phyloP scores from a whole-genome alignment of 1,284 basidiomycete species.

The Ceratorhiza oryzae-sativae region DNA sequence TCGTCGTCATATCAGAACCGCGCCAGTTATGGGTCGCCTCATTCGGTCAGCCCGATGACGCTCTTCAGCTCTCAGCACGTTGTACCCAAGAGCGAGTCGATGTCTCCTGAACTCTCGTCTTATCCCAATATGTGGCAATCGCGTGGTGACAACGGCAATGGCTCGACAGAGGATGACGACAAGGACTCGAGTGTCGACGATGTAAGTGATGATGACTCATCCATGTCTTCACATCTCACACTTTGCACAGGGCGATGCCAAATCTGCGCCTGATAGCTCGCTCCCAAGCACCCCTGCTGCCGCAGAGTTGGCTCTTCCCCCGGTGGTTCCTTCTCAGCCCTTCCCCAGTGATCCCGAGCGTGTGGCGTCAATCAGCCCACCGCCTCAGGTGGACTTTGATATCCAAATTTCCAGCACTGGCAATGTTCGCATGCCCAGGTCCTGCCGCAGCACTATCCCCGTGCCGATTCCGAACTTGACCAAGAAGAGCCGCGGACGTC shows the following conservation, averaged over 20 bases:
- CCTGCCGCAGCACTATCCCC: constrained; percentile 51
- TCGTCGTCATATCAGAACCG: constrained; percentile 19
- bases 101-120: constrained; percentile 25
- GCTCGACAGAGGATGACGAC: constrained; percentile 33
- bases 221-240: neutral
- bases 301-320: constrained; percentile 27
- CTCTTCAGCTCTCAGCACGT: constrained; percentile 17
- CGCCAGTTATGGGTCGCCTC: constrained; percentile 27
- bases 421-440: constrained; percentile 36
- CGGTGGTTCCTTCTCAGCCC: constrained; percentile 36
- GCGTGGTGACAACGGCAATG: neutral
- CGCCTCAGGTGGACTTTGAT: constrained; percentile 35
- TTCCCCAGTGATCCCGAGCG: constrained; percentile 27
- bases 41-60: constrained; percentile 24
- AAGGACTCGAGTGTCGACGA: constrained; percentile 38
- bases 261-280: constrained; percentile 34
- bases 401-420: constrained; percentile 36
- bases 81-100: constrained; percentile 33
- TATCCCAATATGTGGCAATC: constrained; percentile 27
- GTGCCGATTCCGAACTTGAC: constrained; percentile 74
- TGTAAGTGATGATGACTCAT: constrained; percentile 8
- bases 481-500: constrained; percentile 72
- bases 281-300: constrained; percentile 33
- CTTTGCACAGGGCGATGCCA: constrained; percentile 14
- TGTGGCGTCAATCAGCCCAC: constrained; percentile 30